A percentile compares a stretch with the other conserved stretches of the same genome.
These are phyloP conservation scores for Dujonia santamariae DNA, from an alignment of 1,139 yeast genomes.

Conservation along the genomic window DNA sequence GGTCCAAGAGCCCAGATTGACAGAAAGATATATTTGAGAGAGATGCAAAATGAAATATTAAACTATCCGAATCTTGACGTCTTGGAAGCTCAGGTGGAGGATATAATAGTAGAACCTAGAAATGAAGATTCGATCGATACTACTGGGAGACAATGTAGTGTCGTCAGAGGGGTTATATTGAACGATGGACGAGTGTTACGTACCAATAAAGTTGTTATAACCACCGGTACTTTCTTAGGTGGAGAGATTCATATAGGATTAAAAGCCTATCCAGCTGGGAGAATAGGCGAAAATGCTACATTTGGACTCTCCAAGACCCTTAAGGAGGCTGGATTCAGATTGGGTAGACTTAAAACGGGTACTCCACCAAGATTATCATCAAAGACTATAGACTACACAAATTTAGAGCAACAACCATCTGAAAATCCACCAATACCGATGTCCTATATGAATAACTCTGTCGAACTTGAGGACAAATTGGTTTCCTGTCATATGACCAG, in stretches of 20 bases:
- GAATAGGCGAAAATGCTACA: slow-evolving; percentile 91
- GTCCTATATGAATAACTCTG: slow-evolving; percentile 75
- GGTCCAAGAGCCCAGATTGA: slow-evolving; percentile 98
- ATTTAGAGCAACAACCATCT: slow-evolving; percentile 66
- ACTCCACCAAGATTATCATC: slow-evolving; percentile 89
- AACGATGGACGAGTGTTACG: slow-evolving; percentile 61
- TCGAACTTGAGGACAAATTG: slow-evolving; percentile 56
- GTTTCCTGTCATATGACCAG: slow-evolving; percentile 72
- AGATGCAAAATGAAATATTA: slow-evolving; percentile 71
- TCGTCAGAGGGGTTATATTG: slow-evolving; percentile 67
- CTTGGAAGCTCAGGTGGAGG: slow-evolving; percentile 77
- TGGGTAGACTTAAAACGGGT: slow-evolving; percentile 94
- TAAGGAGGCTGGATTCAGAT: slow-evolving; percentile 67
- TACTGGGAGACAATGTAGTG: slow-evolving; percentile 38
- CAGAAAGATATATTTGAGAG: slow-evolving; percentile 68
- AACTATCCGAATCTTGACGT: slow-evolving; percentile 61
- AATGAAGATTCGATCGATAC: slow-evolving; percentile 15
- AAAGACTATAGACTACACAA: slow-evolving; percentile 63
- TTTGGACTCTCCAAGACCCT: slow-evolving; percentile 84
- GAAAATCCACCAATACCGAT: slow-evolving; percentile 85
- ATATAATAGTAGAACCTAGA: slow-evolving; percentile 64
- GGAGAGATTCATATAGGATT: slow-evolving; percentile 94
- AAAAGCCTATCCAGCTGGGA: slow-evolving; percentile 77
- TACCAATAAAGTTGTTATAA: slow-evolving; percentile 72
- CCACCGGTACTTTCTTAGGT: slow-evolving; percentile 94